Conservation (phyloP, 1,139 yeast genomes). For the Kazachstania sp. region DNA sequence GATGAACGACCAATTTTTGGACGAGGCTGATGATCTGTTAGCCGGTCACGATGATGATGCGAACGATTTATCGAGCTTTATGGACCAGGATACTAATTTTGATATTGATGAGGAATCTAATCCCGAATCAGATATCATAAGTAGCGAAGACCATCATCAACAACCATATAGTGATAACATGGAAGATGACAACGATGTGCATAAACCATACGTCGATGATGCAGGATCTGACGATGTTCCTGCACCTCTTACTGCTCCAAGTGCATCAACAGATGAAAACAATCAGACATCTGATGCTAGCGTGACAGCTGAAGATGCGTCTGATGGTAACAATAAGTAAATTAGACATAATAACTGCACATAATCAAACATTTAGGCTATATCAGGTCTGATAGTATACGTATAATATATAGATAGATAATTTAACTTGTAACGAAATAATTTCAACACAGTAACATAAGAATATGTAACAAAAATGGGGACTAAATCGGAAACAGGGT, state of each 20-base stretch:
- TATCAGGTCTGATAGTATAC: no score
- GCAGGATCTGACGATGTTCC: constrained; percentile 1
- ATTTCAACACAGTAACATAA: no score
- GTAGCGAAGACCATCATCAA: neutral
- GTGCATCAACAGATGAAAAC: neutral
- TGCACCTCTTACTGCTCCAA: neutral
- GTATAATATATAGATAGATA: no score
- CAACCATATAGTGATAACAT: constrained; percentile 13
- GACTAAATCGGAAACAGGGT: no score
- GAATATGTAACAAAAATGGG: no score
- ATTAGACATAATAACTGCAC: no score
- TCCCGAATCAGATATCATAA: constrained; percentile 3
- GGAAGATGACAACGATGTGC: neutral
- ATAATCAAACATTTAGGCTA: no score
- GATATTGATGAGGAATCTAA: constrained; percentile 26
- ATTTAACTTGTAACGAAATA: no score
- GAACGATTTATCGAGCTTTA: constrained; percentile 26
- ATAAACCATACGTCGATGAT: constrained; percentile 14
- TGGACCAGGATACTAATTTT: constrained; percentile 26
- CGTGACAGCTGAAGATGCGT: neutral
- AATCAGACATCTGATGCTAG: neutral
- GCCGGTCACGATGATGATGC: constrained; percentile 34
- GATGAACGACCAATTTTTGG: constrained; percentile 28
- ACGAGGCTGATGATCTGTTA: constrained; percentile 30
- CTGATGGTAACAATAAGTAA: neutral